Evolutionary conservation across 495 filamentous ascomycete species (phyloP), one percentile per base, ranked within the genome.

Genomic region (Letharia columbiana): DNA sequence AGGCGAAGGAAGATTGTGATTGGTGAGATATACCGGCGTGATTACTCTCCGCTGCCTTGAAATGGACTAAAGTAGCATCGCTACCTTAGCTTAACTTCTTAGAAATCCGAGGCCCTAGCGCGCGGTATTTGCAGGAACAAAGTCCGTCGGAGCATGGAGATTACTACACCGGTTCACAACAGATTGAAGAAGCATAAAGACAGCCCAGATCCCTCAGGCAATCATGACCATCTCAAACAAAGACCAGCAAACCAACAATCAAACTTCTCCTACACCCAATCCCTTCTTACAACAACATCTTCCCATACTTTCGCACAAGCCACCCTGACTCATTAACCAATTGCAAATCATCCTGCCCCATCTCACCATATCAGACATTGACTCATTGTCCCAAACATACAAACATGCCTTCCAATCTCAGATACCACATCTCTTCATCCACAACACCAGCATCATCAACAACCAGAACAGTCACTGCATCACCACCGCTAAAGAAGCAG

Each of bases 401-500:
- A 72, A 65, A 41, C 23, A 73, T 73, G 71, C 42, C 69, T 69
- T 73, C 71, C 45, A 39, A 15, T 37, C 71, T 73, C 50, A 47
- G 67, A 63, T 67, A 66, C 15, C 69, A 68, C 47, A 61, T 66
- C 20, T 33, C 60, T 52, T 31, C 69, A 11, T 60, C 60, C 42
- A 60, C 70, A 39, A 52, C 56, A 58, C 45, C 61, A 61, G 41
- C 62, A 66, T 28, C 67, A 17, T 39, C 65, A 63, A 66, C 58
- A 13, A 61, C 41, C 41, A 59, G 63, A 64, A 44, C 37, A 56
- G 54, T 65, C 28, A 56, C 37, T 42, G 35, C 67, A 59, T 64
- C 65, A 41, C 67, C 67, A 63, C 82, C 82, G 42, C 77, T 80
- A 73, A 83, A 85, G 74, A 84, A 87, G 78, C 77, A 86, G 71